A percentile compares a stretch with the other conserved stretches of the same genome.
These are phyloP conservation scores for Colletotrichum gigasporum DNA, from an alignment of 2,329 filamentous ascomycete species.

Conservation along the genomic window DNA sequence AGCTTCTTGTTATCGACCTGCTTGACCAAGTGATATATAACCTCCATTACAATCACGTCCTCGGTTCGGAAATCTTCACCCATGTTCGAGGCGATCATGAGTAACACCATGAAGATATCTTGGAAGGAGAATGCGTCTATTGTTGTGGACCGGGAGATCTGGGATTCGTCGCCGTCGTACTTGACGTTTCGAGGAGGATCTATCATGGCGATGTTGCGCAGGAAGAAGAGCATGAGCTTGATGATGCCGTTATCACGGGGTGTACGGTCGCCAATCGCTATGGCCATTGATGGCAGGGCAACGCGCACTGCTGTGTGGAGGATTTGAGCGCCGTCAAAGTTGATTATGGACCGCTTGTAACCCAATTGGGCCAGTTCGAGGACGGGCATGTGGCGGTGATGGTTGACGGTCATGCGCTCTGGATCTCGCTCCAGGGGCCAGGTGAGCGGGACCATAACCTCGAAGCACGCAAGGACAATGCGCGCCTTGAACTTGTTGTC, in stretches of 20 bases:
- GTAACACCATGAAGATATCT: constrained; percentile 85
- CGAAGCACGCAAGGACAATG: constrained; percentile 85
- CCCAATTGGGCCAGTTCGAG: constrained; percentile 86
- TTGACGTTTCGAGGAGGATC: constrained; percentile 76
- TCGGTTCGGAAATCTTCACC: constrained; percentile 92
- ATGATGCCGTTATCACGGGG: constrained; percentile 90
- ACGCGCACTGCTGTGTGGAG: constrained; percentile 83
- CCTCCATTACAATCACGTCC: constrained; percentile 89
- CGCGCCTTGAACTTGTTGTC: constrained; percentile 81
- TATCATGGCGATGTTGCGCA: constrained; percentile 90
- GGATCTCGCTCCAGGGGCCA: constrained; percentile 89
- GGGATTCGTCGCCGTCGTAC: constrained; percentile 87
- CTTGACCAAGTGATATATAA: constrained; percentile 92
- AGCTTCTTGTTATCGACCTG: constrained; percentile 85
- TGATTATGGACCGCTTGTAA: constrained; percentile 90
- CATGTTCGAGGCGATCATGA: constrained; percentile 92
- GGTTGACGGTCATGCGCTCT: constrained; percentile 88
- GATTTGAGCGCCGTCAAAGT: constrained; percentile 80
- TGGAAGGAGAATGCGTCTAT: constrained; percentile 92
- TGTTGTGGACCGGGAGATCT: constrained; percentile 86
- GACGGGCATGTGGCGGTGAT: constrained; percentile 90
- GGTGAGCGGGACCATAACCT: constrained; percentile 90
- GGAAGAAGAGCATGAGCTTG: constrained; percentile 86
- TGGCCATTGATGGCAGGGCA: constrained; percentile 86
- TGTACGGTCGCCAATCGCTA: constrained; percentile 78